phyloP scores from a whole-genome alignment of 495 filamentous ascomycete genomes.

The Penicillium riverlandense region DNA sequence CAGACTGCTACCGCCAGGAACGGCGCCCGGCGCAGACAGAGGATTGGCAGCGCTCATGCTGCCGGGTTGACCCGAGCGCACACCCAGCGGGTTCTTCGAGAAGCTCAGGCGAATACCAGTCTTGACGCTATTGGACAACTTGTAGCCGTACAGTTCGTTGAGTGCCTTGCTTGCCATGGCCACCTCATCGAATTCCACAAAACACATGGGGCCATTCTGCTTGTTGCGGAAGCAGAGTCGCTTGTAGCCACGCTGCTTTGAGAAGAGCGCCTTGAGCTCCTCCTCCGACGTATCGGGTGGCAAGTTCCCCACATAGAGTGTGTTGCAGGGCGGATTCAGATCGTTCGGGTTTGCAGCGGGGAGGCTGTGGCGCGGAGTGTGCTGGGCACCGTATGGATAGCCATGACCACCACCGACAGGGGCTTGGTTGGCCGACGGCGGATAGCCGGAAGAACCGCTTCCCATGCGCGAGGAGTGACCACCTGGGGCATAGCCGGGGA shows the following conservation, averaged over 20 bases:
- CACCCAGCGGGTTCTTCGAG: slow-evolving; percentile 95
- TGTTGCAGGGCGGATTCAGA: slow-evolving; percentile 97
- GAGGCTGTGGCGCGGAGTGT: slow-evolving; percentile 61
- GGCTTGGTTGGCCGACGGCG: slow-evolving; percentile 48
- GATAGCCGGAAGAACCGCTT: slow-evolving; percentile 51
- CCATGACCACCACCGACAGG: slow-evolving; percentile 13
- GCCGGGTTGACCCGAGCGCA: slow-evolving; percentile 67
- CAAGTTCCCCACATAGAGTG: slow-evolving; percentile 93
- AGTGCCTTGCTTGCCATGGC: slow-evolving; percentile 89
- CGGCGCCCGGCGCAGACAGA: slow-evolving; percentile 40
- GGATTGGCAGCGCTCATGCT: slow-evolving; percentile 44
- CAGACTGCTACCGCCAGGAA: slow-evolving; percentile 43
- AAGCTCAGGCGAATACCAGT: slow-evolving; percentile 97
- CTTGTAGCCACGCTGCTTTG: slow-evolving; percentile 92
- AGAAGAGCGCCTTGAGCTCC: slow-evolving; percentile 91
- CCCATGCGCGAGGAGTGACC: slow-evolving; percentile 29
- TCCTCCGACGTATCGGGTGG: slow-evolving; percentile 93
- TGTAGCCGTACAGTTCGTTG: slow-evolving; percentile 84
- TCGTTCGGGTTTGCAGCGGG: slow-evolving; percentile 93
- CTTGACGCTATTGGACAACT: slow-evolving; percentile 87
- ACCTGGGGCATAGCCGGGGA: slow-evolving; percentile 39
- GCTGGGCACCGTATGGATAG: slow-evolving; percentile 52
- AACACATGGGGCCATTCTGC: slow-evolving; percentile 97
- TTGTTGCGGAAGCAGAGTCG: slow-evolving; percentile 96
- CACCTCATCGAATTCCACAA: slow-evolving; percentile 96